Evolutionary conservation across 192 early-diverging fungal genomes (phyloP), one percentile per base, ranked within the genome.

Genomic region (Dispira simplex): DNA sequence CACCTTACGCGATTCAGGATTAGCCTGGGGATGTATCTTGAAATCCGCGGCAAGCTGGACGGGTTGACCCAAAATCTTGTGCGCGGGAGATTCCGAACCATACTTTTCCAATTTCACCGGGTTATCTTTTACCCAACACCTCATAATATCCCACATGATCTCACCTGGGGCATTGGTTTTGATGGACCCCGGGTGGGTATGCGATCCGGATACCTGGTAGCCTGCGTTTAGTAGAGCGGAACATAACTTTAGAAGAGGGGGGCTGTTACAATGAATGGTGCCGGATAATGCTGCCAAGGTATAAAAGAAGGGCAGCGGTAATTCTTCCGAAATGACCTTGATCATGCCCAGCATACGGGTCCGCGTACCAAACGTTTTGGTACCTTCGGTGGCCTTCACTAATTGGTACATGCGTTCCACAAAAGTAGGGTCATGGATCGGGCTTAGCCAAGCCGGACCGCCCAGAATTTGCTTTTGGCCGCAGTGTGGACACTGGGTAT

Each of bases 261-360:
- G 90, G 63, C 81, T 83, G 18, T 72, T 81, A 57, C 83, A 84
- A 43, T 90, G 89, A 14, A 96, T 65, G 12, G 83, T 84, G 23
- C 81, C 79, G 65, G 79, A 81, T 32, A 97, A 71, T 14, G 77
- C 67, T 16, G 85, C 67, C 10, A 93, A 64, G 11, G 78, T 82
- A 74, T 93, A 94, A 68, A 90, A 93, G 63, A 97, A 80, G 23
- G 95, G 93, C 13, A 71, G 62, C 44, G 91, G 84, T 44, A 66
- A 66, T 66, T 87, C 89, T 74, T 96, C 93, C 3, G 77, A 75
- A 45, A 89, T 85, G 0, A 99, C 89, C 32, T 87, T 83, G 52
- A 99, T 76, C 95, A 99, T 98, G 46, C 97, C 97, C 68, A 84
- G 64, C 88, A 99, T 98, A 62, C 97, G 79, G 23, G 79, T 65